Conservation (phyloP, 2,329 filamentous ascomycete genomes). For the Kalaharituber pfeilii region DNA sequence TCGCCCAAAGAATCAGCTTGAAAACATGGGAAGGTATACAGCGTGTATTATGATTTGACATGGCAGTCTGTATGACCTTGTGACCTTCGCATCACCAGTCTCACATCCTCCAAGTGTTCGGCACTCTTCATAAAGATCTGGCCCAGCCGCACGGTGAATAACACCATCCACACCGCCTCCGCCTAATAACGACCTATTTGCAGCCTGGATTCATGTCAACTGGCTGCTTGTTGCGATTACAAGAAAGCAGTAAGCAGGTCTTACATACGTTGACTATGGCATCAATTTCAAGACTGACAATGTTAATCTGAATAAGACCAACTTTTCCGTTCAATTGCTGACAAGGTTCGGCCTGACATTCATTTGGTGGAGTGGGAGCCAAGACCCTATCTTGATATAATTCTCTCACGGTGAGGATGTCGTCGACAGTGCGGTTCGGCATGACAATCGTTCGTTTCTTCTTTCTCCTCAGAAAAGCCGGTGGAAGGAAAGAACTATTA, state of each 20-base stretch:
- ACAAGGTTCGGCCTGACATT: background rate
- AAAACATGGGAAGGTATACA: background rate
- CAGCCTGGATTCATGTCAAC: conserved; percentile 53
- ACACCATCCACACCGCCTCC: conserved; percentile 84
- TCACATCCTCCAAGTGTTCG: conserved; percentile 50
- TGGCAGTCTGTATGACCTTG: conserved; percentile 43
- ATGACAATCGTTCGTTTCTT: conserved; percentile 2
- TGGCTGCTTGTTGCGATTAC: conserved; percentile 44
- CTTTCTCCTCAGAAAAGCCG: too few relatives aligned
- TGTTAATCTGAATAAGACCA: background rate
- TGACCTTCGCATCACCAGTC: conserved; percentile 71
- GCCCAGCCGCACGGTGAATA: conserved; percentile 71
- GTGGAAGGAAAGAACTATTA: too few relatives aligned
- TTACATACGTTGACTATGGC: background rate
- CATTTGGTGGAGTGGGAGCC: background rate
- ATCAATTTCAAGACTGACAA: background rate
- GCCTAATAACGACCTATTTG: conserved; percentile 59
- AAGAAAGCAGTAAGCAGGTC: background rate
- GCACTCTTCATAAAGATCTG: conserved; percentile 51
- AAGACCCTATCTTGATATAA: background rate
- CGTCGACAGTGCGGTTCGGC: background rate
- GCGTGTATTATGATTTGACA: conserved; percentile 47
- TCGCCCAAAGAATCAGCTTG: background rate
- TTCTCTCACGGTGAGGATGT: background rate
- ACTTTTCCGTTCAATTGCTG: background rate